Evolutionary conservation across 140 eudicot species (phyloP), one percentile per base, ranked within the genome.

Genomic region (Oenanthe javanica): DNA sequence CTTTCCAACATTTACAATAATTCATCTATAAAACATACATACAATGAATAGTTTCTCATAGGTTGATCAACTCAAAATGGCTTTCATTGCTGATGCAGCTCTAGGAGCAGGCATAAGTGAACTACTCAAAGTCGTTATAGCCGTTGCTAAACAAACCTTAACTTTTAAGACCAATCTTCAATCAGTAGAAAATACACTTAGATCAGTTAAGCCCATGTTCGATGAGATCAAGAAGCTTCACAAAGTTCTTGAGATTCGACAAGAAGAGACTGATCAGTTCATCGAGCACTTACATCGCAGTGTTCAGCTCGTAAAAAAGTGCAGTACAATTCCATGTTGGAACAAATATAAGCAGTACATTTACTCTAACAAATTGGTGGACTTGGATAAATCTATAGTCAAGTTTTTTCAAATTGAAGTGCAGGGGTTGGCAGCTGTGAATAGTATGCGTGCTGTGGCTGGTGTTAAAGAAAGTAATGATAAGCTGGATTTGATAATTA

Each of bases 321-420:
- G 85, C 85, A 40, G 73, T 6, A 82, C 79, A 16, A 69, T 82
- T 19, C 48, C 55, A 0, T 23, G 79, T 46, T 77, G 78, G 81
- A 77, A 82, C 63, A 54, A 70, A 0, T 25, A 13, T 23, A 77
- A 77, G 3, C 9, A 38, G 25, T 70, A 27, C 16, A 23, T 45
- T 3, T 82, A 66, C 78, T 67, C 85, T 8, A 77, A 42, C 61
- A 82, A 77, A 63, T 43, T 82, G 4, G 45, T 4, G 4, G 66
- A 77, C 6, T 79, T 79, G 15, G 75, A 63, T 9, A 19, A 63
- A 31, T 64, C 61, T 25, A 7, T 79, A 2, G 31, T 46, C 8
- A 43, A 50, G 81, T 79, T 79, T 43, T 79, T 79, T 7, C 61
- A 64, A 6, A 5, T 79, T 2, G 63, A 79, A 61, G 75, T 64